Base-by-base conservation (phyloP, 306 rosid genomes). In the Prunus mume region DNA sequence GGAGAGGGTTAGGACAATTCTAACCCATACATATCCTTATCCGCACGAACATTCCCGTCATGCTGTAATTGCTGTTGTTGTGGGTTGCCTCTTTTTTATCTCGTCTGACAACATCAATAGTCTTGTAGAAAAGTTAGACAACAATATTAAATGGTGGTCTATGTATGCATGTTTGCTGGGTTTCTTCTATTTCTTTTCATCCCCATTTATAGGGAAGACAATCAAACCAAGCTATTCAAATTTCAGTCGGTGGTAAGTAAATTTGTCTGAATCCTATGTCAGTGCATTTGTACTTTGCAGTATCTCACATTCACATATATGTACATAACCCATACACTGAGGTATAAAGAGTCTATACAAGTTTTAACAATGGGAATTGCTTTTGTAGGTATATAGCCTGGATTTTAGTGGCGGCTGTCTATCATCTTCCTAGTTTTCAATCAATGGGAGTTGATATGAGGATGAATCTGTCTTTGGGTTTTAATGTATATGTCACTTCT, bases 31-130 rank as follows among this genome's bases (percentile, higher is more conserved):
- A 30, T 95, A 90, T 69, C 99, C 97, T 25, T 95, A 95, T 79
- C 99, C 98, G 57, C 98, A 95, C 0, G 97, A 92, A 77, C 99
- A 95, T 86, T 95, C 99, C 66, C 99, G 98, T 45, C 99, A 95
- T 76, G 99, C 98, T 18, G 51, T 95, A 61, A 95, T 95, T 66
- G 99, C 99, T 65, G 99, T 95, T 80, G 97, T 57, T 73, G 89
- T 95, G 76, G 97, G 96, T 78, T 95, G 97, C 88, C 89, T 92
- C 47, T 95, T 95, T 86, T 92, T 95, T 79, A 95, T 95, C 81
- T 95, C 99, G 51, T 95, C 99, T 7, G 99, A 95, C 86, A 95
- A 95, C 84, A 89, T 92, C 72, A 93, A 91, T 38, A 92, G 92
- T 55, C 97, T 92, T 55, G 84, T 95, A 68, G 99, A 95, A 65